Base-by-base conservation (phyloP, 768 basidiomycete species). In the Suillus fuscotomentosus region DNA sequence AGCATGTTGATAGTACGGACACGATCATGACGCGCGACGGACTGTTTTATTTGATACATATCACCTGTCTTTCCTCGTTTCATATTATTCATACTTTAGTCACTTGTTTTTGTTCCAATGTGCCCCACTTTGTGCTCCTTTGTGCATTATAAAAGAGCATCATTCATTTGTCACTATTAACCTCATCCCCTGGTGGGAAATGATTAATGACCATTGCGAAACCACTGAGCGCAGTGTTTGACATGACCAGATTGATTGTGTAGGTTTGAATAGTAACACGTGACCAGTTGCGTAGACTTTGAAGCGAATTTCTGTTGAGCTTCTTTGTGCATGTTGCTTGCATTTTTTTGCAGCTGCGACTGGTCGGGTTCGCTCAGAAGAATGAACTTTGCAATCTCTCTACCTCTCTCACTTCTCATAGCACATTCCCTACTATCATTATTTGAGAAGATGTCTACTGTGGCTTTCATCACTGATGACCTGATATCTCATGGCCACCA, bases 21-120 rank as follows among this genome's bases (percentile, higher is more conserved):
- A 56, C 66, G 50, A 54, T 54, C 41, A 71, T 54, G 66, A 68
- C 60, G 14, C 47, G 67, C 15, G 57, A 65, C 48, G 68, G 48
- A 65, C 63, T 59, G 71, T 67, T 67, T 65, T 43, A 67, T 65
- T 64, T 62, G 66, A 60, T 68, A 67, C 67, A 67, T 54, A 71
- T 68, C 54, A 59, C 60, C 67, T 70, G 62, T 56, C 57, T 27
- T 59, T 59, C 24, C 57, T 42, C 41, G 24, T 27, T 54, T 24
- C 57, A 13, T 42, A 59, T 42, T 59, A 57, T 27, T 10, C 38
- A 41, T 57, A 57, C 17, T 20, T 31, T 59, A 59, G 39, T 59
- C 11, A 59, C 24, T 36, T 42, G 39, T 31, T 59, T 57, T 43
- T 42, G 41, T 59, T 31, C 15, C 39, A 50, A 27, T 41, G 39